Evolutionary conservation across 75 land plant genomes (phyloP).

Genomic region (Picea glauca): DNA sequence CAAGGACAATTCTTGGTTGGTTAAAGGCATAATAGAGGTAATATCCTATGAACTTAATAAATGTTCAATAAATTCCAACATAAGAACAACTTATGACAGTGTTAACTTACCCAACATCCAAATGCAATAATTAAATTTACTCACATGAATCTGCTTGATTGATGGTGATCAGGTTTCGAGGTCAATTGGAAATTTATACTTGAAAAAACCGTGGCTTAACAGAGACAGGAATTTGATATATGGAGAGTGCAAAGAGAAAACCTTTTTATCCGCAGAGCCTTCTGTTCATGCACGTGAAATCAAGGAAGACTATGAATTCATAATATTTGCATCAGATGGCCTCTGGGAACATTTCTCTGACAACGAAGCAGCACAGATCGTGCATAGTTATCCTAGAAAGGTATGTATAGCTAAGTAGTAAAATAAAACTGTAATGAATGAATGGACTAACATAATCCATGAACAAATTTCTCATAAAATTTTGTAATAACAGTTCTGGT

Average conservation of each 20-base stretch:
- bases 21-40: conserved; percentile 94
- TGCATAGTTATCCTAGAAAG: conserved; percentile 11
- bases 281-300: background rate
- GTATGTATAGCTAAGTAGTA: background rate
- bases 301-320: conserved; percentile 8
- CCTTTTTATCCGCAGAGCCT: conserved; percentile 22
- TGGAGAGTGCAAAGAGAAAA: conserved; percentile 8
- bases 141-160: too few relatives aligned
- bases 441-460: too few relatives aligned
- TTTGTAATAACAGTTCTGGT: too few relatives aligned
- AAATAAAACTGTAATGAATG: too few relatives aligned
- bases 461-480: too few relatives aligned
- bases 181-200: conserved; percentile 22
- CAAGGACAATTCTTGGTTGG: conserved; percentile 85
- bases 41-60: too few relatives aligned
- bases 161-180: conserved; percentile 12
- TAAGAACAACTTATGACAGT: too few relatives aligned
- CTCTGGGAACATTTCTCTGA: conserved; percentile 20
- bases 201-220: conserved; percentile 19
- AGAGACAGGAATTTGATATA: background rate
- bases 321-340: conserved; percentile 27
- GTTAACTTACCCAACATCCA: too few relatives aligned
- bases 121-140: too few relatives aligned
- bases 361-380: conserved; percentile 22
- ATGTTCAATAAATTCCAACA: too few relatives aligned